Base-by-base conservation (phyloP, 2,329 filamentous ascomycete species). In the Lecanicillium sp. region DNA sequence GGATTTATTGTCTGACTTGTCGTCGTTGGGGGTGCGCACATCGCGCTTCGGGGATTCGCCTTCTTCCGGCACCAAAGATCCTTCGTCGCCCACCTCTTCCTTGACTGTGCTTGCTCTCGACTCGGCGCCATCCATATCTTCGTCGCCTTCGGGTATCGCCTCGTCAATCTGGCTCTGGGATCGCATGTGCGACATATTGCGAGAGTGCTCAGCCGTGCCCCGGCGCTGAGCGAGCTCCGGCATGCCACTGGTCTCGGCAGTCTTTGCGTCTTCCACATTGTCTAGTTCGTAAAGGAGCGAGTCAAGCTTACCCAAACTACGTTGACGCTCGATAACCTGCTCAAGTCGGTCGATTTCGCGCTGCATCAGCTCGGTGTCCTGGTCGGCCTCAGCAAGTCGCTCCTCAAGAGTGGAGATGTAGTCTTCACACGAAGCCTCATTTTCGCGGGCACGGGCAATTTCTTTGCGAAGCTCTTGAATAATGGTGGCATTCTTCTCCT, bases 361-460 rank as follows among this genome's bases (percentile, higher is more conserved):
- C 58, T 95, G 88, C 90, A 98, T 95, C 44, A 95, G 68, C 58
- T 96, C 92, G 47, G 86, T 80, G 56, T 98, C 92, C 59, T 96
- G 90, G 53, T 98, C 92, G 3, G 90, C 83, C 61, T 98, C 92
- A 1, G 92, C 92, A 8, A 98, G 74, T 16, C 90, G 83, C 63
- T 96, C 92, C 57, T 98, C 92, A 9, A 98, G 68, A 0, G 89
- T 96, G 1, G 90, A 94, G 38, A 98, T 96, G 59, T 98, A 98
- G 48, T 96, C 92, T 58, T 98, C 92, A 49, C 82, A 88, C 29
- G 83, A 83, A 4, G 82, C 76, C 64, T 98, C 92, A 50, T 88
- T 95, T 52, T 95, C 92, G 35, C 89, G 80, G 13, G 89, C 77
- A 30, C 90, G 82, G 17, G 83, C 72, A 44, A 98, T 82, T 63